phyloP scores from a whole-genome alignment of 805 yeast genomes.

The Kluyveromyces dobzhanskii region DNA sequence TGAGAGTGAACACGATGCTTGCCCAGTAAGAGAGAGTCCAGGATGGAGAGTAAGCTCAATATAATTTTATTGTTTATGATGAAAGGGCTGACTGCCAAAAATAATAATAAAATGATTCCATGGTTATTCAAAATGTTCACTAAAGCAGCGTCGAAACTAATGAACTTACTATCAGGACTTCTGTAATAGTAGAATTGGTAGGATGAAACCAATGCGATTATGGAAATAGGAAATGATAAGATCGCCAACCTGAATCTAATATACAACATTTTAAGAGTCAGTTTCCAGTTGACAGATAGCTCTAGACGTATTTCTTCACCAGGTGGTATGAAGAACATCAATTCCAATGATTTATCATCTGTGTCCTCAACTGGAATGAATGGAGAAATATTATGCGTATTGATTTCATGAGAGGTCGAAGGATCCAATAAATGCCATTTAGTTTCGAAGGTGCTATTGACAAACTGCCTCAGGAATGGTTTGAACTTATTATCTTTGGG shows the following conservation, averaged over 20 bases:
- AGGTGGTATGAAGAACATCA: conserved; percentile 19
- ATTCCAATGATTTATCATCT: conserved; percentile 14
- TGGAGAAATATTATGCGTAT: conserved; percentile 61
- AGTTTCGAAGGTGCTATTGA: conserved; percentile 58
- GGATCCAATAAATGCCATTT: conserved; percentile 65
- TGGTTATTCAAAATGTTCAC: conserved; percentile 26
- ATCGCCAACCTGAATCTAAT: conserved; percentile 70
- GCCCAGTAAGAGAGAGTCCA: conserved; percentile 49
- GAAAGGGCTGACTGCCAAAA: conserved; percentile 29
- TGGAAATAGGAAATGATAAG: conserved; percentile 59
- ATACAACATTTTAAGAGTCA: conserved; percentile 59
- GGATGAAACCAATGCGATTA: conserved; percentile 43
- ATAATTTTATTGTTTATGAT: conserved; percentile 27
- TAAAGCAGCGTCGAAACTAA: conserved; percentile 41
- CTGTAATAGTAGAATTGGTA: conserved; percentile 46
- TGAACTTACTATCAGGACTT: conserved; percentile 30
- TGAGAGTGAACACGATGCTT: conserved; percentile 33
- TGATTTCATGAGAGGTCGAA: conserved; percentile 32
- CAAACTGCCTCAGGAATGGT: conserved; percentile 63
- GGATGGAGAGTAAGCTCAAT: conserved; percentile 32
- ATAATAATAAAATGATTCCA: conserved; percentile 16
- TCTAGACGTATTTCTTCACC: conserved; percentile 9
- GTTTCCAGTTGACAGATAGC: conserved; percentile 17
- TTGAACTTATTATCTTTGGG: conserved; percentile 31
- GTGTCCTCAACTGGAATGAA: conserved; percentile 40